Evolutionary conservation across 202 grass and related monocot genomes (phyloP), one percentile per base, ranked within the genome.

Genomic region (Cymbopogon flexuosus): DNA sequence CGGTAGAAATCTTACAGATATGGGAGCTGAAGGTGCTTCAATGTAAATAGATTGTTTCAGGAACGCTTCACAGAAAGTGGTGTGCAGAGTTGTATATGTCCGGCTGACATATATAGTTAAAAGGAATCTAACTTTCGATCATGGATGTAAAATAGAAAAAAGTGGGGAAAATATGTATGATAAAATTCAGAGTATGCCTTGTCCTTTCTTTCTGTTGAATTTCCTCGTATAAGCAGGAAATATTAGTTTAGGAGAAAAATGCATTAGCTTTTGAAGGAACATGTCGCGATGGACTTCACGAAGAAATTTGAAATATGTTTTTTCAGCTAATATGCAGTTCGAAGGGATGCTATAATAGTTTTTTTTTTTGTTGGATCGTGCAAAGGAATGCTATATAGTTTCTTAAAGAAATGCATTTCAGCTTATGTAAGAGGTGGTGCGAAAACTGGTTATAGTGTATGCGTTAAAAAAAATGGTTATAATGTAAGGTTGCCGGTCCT

Each of bases 21-120:
- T 12, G 19, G 8, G 8, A 14, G 65, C 52, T 79, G 6, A 62
- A 65, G 62, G 47, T 66, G 16, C 27, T 69, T 59, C 31, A 40
- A 12, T 85, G 87, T 89, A 64, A 89, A 85, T 82, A 85, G 66
- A 82, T 78, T 51, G 78, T 78, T 84, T 51, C 69, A 78, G 22
- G 64, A 78, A 61, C 30, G 37, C 46, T 77, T 68, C 23, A 19
- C 75, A 86, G 83, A 62, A 82, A 82, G 58, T 43, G 45, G 45
- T 30, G 77, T 56, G 40, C 56, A 79, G 22, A 73, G 12, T 82
- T 74, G 68, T 57, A 8, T 82, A 67, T 73, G 78, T 49, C 71
- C 19, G 51, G 11, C 72, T 73, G 65, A 84, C 59, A 62, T 65
- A 49, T 6, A 41, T 10, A 68, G 68, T 75, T n/a, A 68, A 78